Evolutionary conservation across 2,329 filamentous ascomycete genomes (phyloP).

Genomic region (Gaeumannomyces sp.): DNA sequence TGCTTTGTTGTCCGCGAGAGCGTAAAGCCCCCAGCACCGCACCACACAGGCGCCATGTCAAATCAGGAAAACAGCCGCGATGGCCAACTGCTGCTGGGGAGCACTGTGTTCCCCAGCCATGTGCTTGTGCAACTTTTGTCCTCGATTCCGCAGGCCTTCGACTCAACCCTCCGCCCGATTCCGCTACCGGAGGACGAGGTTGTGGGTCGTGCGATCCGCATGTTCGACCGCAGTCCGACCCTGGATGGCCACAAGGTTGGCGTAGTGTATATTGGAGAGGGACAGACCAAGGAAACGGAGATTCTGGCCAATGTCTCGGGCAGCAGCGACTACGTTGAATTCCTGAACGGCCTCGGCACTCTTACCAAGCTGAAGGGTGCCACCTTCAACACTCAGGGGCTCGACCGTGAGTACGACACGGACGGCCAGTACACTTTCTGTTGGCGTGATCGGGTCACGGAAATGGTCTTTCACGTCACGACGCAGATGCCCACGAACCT

Average conservation of each 20-base stretch:
- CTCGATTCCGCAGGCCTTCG: conserved; percentile 51
- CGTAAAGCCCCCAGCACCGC: conserved; percentile 51
- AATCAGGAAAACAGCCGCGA: conserved; percentile 39
- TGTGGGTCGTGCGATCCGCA: conserved; percentile 65
- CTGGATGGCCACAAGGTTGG: conserved; percentile 95
- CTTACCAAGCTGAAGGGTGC: conserved; percentile 75
- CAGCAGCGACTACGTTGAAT: conserved; percentile 80
- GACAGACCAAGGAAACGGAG: conserved; percentile 73
- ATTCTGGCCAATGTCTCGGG: conserved; percentile 84
- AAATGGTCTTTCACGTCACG: conserved; percentile 91
- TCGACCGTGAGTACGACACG: conserved; percentile 69
- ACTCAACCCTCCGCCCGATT: conserved; percentile 60
- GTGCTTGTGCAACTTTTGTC: conserved; percentile 64
- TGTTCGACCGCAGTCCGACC: conserved; percentile 81
- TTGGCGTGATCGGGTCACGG: conserved; percentile 91
- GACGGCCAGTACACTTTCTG: conserved; percentile 88
- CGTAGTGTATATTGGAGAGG: conserved; percentile 85
- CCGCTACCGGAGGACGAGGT: conserved; percentile 66
- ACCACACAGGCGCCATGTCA: conserved; percentile 34
- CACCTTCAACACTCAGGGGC: conserved; percentile 85
- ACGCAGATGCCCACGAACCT: conserved; percentile 95
- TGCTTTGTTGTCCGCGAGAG: conserved; percentile 54
- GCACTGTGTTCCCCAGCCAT: conserved; percentile 65
- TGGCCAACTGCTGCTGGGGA: conserved; percentile 44
- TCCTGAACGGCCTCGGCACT: conserved; percentile 75